Percentiles rank a stretch among this genome's conserved stretches.
Conservation (phyloP, 2,329 filamentous ascomycete species). For the Pseudogymnoascus sp. region DNA sequence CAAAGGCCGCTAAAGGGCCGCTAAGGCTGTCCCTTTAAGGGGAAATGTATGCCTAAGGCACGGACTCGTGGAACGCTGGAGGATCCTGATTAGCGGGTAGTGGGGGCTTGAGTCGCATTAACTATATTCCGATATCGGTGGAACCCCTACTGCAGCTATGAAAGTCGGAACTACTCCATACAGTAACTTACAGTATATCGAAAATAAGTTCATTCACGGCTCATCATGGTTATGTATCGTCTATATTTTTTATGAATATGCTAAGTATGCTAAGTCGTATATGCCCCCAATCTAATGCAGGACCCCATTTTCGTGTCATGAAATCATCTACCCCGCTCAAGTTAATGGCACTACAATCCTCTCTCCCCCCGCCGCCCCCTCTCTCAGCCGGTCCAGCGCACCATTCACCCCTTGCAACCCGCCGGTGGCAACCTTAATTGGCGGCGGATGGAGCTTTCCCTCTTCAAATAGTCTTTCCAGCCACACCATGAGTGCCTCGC, state of each 20-base stretch:
- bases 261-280: background rate
- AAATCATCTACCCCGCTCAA: background rate
- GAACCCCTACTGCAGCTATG: too few relatives aligned
- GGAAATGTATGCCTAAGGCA: background rate
- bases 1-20: background rate
- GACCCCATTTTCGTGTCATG: background rate
- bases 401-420: background rate
- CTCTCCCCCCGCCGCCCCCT: conserved; percentile 58
- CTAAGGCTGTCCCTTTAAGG: background rate
- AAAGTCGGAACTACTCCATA: too few relatives aligned
- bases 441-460: conserved; percentile 47
- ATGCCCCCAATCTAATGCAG: background rate
- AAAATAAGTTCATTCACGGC: background rate
- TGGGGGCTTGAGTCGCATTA: background rate
- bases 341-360: conserved; percentile 51
- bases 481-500: conserved; percentile 55
- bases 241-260: background rate
- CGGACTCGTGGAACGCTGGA: background rate
- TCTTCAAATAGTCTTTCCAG: conserved; percentile 54
- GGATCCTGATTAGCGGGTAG: background rate
- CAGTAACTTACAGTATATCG: too few relatives aligned
- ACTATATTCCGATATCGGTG: background rate
- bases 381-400: conserved; percentile 17
- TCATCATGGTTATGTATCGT: background rate
- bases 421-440: conserved; percentile 35